Evolutionary conservation across 768 basidiomycete genomes (phyloP), one percentile per base, ranked within the genome.

Genomic region (Leccinum boreale): DNA sequence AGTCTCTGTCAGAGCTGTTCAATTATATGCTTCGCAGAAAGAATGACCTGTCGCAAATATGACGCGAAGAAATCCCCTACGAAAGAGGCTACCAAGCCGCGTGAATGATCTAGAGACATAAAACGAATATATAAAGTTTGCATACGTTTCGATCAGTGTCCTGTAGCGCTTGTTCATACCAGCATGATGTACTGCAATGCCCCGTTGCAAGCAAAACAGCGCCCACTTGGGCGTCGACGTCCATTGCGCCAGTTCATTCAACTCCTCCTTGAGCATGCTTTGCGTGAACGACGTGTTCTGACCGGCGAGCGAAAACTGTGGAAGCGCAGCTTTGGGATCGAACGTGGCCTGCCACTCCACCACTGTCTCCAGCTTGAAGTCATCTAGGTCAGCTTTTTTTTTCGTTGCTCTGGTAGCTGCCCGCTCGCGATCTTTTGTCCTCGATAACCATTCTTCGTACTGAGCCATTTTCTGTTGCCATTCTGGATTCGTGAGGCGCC

Each of bases 121-220:
- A 5, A n/a, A 14, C 35, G 11, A 48, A 42, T 42, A 11, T 2
- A 17, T 46, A 6, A n/a, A 28, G n/a, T 11, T 44, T 21, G 42
- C 66, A 48, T 58, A 82, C 83, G 80, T 81, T 75, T 87, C 85
- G 0, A 87, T 75, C 0, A 85, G 60, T 47, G 76, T 75, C 44
- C 86, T 71, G 65, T 89, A 89, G 1, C 69, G 69, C 64, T 80
- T 85, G 59, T 82, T 81, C 85, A 90, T 85, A 21, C 87, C 87
- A 9, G 83, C 64, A 67, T 89, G 88, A 62, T 90, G 87, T 11
- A 90, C 79, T 0, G 81, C 87, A 28, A 90, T 80, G 29, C 87
- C 87, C 31, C 88, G 75, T 50, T 69, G 67, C 50, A 90, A 70
- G 6, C 82, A 83, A 11, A 55, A 58, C 24, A 84, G 52, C 5